Percentiles rank a stretch among this genome's conserved stretches.
Evolutionary conservation across 2,329 filamentous ascomycete species (phyloP).

Genomic region (Triangularia verruculosa): DNA sequence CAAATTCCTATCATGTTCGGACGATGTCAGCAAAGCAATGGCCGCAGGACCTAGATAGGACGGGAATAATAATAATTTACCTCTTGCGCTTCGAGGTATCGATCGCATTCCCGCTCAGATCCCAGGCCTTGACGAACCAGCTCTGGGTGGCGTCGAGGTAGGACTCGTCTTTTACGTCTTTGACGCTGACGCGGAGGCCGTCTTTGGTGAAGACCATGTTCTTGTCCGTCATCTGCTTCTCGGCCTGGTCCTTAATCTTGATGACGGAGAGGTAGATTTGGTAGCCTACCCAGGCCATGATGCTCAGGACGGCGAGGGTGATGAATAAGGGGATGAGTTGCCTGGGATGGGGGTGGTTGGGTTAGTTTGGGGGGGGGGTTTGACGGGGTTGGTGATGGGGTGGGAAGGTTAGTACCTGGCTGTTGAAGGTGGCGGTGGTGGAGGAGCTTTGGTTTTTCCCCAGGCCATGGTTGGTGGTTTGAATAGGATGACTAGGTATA

Average conservation of each 20-base stretch:
- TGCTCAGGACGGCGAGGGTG: constrained; percentile 56
- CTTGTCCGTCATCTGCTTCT: constrained; percentile 69
- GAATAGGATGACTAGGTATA: no score
- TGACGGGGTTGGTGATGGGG: no score
- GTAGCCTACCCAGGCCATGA: constrained; percentile 64
- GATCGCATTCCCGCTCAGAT: constrained; percentile 43
- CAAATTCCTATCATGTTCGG: neutral
- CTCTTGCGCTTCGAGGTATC: constrained; percentile 32
- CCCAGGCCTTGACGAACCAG: constrained; percentile 65
- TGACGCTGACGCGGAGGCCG: constrained; percentile 68
- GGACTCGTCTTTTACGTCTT: constrained; percentile 63
- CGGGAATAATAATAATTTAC: constrained; percentile 7
- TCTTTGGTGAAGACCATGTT: constrained; percentile 75
- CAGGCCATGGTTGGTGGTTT: constrained; percentile 23
- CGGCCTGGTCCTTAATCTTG: constrained; percentile 64
- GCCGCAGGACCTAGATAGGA: no score
- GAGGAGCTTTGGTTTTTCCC: constrained; percentile 11
- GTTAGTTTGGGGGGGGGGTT: no score
- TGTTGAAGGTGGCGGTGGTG: constrained; percentile 12
- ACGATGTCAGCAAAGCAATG: no score
- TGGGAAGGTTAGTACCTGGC: constrained; percentile 10
- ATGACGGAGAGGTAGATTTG: constrained; percentile 67
- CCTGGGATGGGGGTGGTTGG: constrained; percentile 34
- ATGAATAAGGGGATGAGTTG: constrained; percentile 66
- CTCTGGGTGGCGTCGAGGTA: constrained; percentile 73